Evolutionary conservation across 371 early-diverging fungal species (phyloP), one percentile per base, ranked within the genome.

Genomic region (Rhizomucor miehei): DNA sequence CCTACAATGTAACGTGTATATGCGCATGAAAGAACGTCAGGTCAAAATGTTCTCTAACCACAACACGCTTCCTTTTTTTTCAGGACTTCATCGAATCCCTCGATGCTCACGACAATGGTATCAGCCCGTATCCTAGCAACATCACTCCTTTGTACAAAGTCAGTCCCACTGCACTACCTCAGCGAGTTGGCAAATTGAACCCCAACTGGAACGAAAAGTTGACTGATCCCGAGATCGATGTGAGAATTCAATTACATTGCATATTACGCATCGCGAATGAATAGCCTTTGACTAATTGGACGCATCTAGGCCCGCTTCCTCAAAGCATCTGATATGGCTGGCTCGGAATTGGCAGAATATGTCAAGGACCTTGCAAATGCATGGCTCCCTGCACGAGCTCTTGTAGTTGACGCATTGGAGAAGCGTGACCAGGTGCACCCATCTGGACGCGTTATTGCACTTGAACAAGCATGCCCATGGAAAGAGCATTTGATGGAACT

Each of bases 161-260:
- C 55, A 71, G 77, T 35, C 75, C 75, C 43, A 96, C 97, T 3
- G 80, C 79, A n/a, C 71, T 95, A 35, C 77, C 90, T 10, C 60
- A 84, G 14, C 82, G 93, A 20, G 94, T 98, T 19, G 82, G 80
- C 2, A 74, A 81, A n/a, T 78, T 94, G 63, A 95, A 96, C 71
- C 96, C 98, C 35, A 84, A 86, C 72, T 96, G 97, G 97, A 95
- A 95, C 64, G 84, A 93, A 59, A 67, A 75, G 34, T 76, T 84
- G 52, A 78, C 76, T 37, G 89, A 90, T 65, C 63, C 69, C 11
- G 71, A 78, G 40, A 75, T 84, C 39, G 88, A 91, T 63, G 86
- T 74, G 52, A 43, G 59, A 41, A 40, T 24, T 51, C n/a, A 0
- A 10, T 21, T n/a, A n/a, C 8, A 19, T 38, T 20, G 3, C 29